These are phyloP conservation scores for Hyphopichia buzzinii DNA, from an alignment of 1,139 yeast genomes.

Conservation along the genomic window DNA sequence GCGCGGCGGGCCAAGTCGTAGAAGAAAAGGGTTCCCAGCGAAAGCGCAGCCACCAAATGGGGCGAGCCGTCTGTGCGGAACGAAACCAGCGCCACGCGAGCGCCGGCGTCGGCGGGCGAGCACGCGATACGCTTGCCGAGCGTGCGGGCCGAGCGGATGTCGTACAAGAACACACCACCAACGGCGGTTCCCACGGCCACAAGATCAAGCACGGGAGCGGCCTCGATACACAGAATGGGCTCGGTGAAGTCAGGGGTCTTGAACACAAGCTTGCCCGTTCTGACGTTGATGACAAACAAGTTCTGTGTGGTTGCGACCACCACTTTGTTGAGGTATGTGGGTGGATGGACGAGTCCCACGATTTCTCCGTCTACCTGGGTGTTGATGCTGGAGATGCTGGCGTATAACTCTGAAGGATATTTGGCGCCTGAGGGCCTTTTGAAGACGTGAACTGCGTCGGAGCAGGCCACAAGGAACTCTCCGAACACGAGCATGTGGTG, in stretches of 20 bases:
- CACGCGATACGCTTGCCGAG: slow-evolving; percentile 55
- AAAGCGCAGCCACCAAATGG: slow-evolving; percentile 77
- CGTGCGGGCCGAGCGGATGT: slow-evolving; percentile 63
- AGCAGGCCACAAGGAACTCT: slow-evolving; percentile 62
- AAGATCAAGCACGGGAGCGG: slow-evolving; percentile 85
- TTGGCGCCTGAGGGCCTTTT: slow-evolving; percentile 52
- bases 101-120: slow-evolving; percentile 48
- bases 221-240: slow-evolving; percentile 61
- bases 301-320: slow-evolving; percentile 71
- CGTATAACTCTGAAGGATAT: slow-evolving; percentile 62
- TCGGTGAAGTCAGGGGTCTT: slow-evolving; percentile 51
- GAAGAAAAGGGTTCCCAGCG: slow-evolving; percentile 79
- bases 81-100: slow-evolving; percentile 66
- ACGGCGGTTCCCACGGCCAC: slow-evolving; percentile 72
- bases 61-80: slow-evolving; percentile 92
- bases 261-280: slow-evolving; percentile 72
- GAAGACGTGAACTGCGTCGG: slow-evolving; percentile 60
- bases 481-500: slow-evolving; percentile 68
- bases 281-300: slow-evolving; percentile 64
- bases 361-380: slow-evolving; percentile 65
- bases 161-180: slow-evolving; percentile 67
- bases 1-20: slow-evolving; percentile 74
- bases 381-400: slow-evolving; percentile 53
- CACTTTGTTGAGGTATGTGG: slow-evolving; percentile 89
- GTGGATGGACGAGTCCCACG: slow-evolving; percentile 73